Percentiles rank a stretch among this genome's conserved stretches.
phyloP scores from a whole-genome alignment of 306 rosid genomes.

The Vachellia collinsii region DNA sequence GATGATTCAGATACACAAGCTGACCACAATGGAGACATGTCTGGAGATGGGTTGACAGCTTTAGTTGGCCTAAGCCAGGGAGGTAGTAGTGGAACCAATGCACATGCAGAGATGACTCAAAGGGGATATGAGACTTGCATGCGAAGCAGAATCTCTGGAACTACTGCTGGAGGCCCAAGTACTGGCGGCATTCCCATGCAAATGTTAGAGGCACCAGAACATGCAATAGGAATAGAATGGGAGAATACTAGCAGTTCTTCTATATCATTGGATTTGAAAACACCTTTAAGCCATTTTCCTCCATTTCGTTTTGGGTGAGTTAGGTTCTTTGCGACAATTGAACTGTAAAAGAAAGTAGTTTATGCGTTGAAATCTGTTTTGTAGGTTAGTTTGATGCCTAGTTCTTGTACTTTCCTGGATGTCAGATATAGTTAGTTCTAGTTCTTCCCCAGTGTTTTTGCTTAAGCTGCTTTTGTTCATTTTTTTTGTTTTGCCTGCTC shows the following conservation, averaged over 20 bases:
- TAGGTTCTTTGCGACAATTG: slow-evolving; percentile 39
- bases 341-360: slow-evolving; percentile 6
- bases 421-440: not conserved
- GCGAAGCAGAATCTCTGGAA: slow-evolving; percentile 70
- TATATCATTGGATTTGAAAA: slow-evolving; percentile 90
- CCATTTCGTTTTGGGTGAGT: slow-evolving; percentile 98
- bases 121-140: slow-evolving; percentile 77
- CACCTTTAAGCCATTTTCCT: slow-evolving; percentile 96
- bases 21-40: slow-evolving; percentile 75
- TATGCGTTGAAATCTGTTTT: slow-evolving; percentile 34
- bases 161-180: slow-evolving; percentile 69
- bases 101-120: slow-evolving; percentile 68
- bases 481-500: not conserved
- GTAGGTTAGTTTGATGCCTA: slow-evolving; percentile 32
- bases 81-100: slow-evolving; percentile 59
- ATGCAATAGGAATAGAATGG: slow-evolving; percentile 82
- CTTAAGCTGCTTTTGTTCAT: slow-evolving; percentile 15
- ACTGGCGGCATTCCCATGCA: slow-evolving; percentile 77
- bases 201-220: slow-evolving; percentile 80
- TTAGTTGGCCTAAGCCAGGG: slow-evolving; percentile 92
- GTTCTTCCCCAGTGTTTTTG: slow-evolving; percentile 13
- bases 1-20: slow-evolving; percentile 88
- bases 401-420: not conserved
- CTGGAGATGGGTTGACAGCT: slow-evolving; percentile 98
- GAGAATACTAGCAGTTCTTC: slow-evolving; percentile 70